Percentiles rank a stretch among this genome's conserved stretches.
Conservation (phyloP, 352 stramenopile species). For the Discostella stelligera region DNA sequence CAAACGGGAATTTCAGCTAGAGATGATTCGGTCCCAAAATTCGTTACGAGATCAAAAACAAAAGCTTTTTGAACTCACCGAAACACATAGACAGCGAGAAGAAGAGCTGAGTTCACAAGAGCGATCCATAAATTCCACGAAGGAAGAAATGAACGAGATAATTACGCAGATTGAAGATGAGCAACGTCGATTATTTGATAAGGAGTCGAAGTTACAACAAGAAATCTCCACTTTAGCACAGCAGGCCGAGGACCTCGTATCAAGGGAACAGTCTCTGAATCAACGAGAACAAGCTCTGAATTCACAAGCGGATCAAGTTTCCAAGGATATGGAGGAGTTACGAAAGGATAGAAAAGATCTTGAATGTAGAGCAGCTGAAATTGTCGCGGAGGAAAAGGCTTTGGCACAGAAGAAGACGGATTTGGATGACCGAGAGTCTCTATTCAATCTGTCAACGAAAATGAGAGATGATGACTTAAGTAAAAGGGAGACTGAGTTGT, state of each 20-base stretch:
- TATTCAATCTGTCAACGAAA: conserved; percentile 20
- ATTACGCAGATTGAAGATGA: conserved; percentile 43
- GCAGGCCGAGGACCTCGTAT: conserved; percentile 14
- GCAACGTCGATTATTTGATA: conserved; percentile 24
- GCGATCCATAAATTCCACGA: conserved; percentile 19
- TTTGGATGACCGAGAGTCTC: conserved; percentile 20
- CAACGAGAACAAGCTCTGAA: conserved; percentile 14
- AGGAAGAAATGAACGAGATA: conserved; percentile 39
- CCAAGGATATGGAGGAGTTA: conserved; percentile 16
- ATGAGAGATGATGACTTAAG: conserved; percentile 10
- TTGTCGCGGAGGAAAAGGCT: conserved; percentile 17
- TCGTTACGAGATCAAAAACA: conserved; percentile 30
- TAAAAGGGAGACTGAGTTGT: conserved; percentile 24
- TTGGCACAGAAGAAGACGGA: conserved; percentile 21
- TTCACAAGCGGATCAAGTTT: conserved; percentile 28
- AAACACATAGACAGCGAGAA: conserved; percentile 22
- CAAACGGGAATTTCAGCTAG: conserved; percentile 33
- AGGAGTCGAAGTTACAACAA: conserved; percentile 26
- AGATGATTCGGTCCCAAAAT: conserved; percentile 27
- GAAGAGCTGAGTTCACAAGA: conserved; percentile 33
- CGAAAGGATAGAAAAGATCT: conserved; percentile 29
- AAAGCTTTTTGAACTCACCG: conserved; percentile 19
- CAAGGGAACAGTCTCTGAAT: conserved; percentile 28
- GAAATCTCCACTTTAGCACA: conserved; percentile 29
- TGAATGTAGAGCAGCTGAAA: conserved; percentile 18